These are phyloP conservation scores for Solanum peruvianum DNA, from an alignment of 257 asterid genomes.

Conservation along the genomic window DNA sequence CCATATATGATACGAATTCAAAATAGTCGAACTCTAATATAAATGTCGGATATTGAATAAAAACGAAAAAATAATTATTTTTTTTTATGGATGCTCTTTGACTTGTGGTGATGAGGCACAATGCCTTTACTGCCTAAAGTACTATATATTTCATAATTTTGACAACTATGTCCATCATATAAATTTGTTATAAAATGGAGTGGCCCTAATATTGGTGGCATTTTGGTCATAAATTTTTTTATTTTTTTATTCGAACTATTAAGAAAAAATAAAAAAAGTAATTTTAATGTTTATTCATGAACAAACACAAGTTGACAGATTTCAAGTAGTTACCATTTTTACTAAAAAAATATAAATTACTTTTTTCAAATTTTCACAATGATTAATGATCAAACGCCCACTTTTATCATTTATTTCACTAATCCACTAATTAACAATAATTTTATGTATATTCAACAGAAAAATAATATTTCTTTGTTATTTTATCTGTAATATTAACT, in stretches of 20 bases:
- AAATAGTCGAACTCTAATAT: too few species aligned
- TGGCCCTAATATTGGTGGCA: not conserved
- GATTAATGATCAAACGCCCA: not conserved
- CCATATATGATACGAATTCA: too few species aligned
- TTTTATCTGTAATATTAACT: not conserved
- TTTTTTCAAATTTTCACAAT: not conserved
- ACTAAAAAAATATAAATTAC: not conserved
- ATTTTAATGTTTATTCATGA: not conserved
- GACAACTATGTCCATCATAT: not conserved
- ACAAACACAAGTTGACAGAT: not conserved
- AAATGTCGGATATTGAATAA: too few species aligned
- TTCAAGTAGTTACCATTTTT: too few species aligned
- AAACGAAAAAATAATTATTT: too few species aligned
- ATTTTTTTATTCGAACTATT: too few species aligned
- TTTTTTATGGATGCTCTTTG: not conserved
- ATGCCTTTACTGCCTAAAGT: not conserved
- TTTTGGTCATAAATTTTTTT: not conserved
- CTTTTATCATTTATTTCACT: not conserved
- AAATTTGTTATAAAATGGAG: not conserved
- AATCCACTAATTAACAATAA: not conserved
- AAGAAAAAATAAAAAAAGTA: too few species aligned
- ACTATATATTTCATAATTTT: not conserved
- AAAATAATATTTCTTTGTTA: not conserved
- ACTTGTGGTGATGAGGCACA: too few species aligned
- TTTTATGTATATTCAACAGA: not conserved